Percentiles rank a stretch among this genome's conserved stretches.
phyloP scores from a whole-genome alignment of 768 basidiomycete species.

The Cystofilobasidium bisporidii region DNA sequence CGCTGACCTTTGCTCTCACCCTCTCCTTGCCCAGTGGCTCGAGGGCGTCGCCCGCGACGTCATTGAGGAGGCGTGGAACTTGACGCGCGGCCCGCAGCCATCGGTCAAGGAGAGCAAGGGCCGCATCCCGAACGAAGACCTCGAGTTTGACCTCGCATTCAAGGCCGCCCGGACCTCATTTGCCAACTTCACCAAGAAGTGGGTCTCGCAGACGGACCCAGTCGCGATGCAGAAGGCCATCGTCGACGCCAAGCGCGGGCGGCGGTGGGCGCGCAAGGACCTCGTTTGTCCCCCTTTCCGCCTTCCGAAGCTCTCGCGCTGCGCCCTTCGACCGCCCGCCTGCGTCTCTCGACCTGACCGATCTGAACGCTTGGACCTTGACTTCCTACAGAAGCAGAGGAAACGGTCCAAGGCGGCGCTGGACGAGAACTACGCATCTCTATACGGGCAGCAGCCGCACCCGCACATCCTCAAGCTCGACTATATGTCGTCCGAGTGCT shows the following conservation, averaged over 20 bases:
- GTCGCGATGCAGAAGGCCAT: conserved; percentile 30
- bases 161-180: conserved; percentile 17
- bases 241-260: conserved; percentile 34
- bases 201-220: conserved; percentile 33
- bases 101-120: background rate
- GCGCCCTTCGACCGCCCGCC: no score
- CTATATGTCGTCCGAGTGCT: conserved; percentile 40
- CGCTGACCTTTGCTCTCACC: background rate
- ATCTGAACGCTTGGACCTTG: no score
- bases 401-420: conserved; percentile 32
- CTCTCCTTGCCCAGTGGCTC: background rate
- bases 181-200: conserved; percentile 14
- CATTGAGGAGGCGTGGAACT: conserved; percentile 1
- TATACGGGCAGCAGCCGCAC: background rate
- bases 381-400: conserved; percentile 36
- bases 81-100: background rate
- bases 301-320: no score
- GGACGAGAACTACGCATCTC: conserved; percentile 27
- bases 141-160: conserved; percentile 5
- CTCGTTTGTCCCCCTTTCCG: conserved; percentile 29
- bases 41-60: background rate
- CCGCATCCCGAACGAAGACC: conserved; percentile 10
- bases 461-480: conserved; percentile 34
- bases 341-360: no score
- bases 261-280: conserved; percentile 40